These are phyloP conservation scores for Lithocarpus polystachyus DNA, from an alignment of 306 rosid species.

Conservation along the genomic window DNA sequence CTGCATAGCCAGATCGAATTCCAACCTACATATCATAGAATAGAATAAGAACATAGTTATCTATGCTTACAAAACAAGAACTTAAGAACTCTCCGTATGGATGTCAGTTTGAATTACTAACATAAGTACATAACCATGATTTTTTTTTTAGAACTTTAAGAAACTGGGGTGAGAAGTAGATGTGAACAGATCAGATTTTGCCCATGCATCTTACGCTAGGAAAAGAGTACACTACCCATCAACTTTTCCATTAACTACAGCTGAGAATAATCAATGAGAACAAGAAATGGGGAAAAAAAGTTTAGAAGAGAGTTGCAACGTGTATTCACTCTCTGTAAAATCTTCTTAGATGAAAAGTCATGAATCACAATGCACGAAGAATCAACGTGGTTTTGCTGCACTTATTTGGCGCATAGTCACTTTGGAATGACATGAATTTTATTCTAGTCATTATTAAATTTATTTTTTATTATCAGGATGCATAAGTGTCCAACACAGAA, in stretches of 20 bases:
- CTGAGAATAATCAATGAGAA: background rate
- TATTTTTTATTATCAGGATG: background rate
- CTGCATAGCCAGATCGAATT: slow-evolving; percentile 97
- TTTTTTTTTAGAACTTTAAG: background rate
- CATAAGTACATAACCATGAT: background rate
- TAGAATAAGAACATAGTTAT: background rate
- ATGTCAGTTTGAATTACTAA: background rate
- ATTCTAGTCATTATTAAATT: background rate
- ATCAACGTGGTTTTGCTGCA: background rate
- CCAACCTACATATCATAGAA: slow-evolving; percentile 57
- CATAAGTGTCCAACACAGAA: background rate
- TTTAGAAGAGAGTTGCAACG: background rate
- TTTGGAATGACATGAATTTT: background rate
- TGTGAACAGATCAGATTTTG: background rate
- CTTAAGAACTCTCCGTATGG: background rate
- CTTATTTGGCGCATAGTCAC: background rate
- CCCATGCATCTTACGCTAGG: background rate
- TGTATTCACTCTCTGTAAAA: too few species aligned
- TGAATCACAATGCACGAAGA: background rate
- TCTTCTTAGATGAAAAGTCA: background rate
- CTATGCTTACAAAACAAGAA: background rate
- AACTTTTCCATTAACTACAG: background rate
- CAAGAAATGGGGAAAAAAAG: background rate
- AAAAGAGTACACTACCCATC: background rate
- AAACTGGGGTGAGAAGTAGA: background rate